A percentile compares a stretch with the other conserved stretches of the same genome.
Conservation (phyloP, 2,329 filamentous ascomycete species). For the Didymellaceae sp. region DNA sequence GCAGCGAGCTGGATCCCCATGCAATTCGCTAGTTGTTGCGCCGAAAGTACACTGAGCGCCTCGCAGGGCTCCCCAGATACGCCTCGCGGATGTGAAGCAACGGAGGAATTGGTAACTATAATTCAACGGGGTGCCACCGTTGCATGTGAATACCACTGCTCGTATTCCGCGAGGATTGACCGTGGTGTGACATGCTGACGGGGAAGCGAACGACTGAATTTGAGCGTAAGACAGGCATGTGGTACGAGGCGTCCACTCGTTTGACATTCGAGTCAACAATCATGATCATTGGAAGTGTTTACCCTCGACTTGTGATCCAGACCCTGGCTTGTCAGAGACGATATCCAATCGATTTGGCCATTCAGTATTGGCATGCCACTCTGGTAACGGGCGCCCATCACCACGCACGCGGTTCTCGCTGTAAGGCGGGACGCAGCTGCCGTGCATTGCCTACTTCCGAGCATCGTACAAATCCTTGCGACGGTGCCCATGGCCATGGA, state of each 20-base stretch:
- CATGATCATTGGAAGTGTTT: slow-evolving; percentile 3
- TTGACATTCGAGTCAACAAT: neutral
- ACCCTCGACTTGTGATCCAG: slow-evolving; percentile 19
- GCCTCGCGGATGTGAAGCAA: slow-evolving; percentile 39
- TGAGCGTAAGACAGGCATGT: slow-evolving; percentile 23
- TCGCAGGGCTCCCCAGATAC: slow-evolving; percentile 43
- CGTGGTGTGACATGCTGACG: slow-evolving; percentile 17
- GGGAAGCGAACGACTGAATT: slow-evolving; percentile 8
- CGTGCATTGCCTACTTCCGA: slow-evolving; percentile 18
- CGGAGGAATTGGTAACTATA: slow-evolving; percentile 30
- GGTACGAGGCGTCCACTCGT: slow-evolving; percentile 3
- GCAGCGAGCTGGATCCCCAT: neutral
- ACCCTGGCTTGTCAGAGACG: slow-evolving; percentile 24
- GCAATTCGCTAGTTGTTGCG: slow-evolving; percentile 9
- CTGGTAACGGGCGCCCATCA: slow-evolving; percentile 18
- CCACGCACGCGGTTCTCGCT: slow-evolving; percentile 18
- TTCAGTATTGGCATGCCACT: slow-evolving; percentile 22
- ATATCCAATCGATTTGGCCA: slow-evolving; percentile 29
- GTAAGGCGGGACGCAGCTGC: slow-evolving; percentile 23
- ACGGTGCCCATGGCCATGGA: neutral
- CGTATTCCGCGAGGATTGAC: slow-evolving; percentile 16
- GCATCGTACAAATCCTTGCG: slow-evolving; percentile 15
- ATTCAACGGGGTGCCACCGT: slow-evolving; percentile 35
- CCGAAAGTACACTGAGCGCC: slow-evolving; percentile 11
- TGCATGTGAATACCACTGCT: slow-evolving; percentile 35